phyloP scores from a whole-genome alignment of 75 land plant genomes.

The Isoetes taiwanensis region DNA sequence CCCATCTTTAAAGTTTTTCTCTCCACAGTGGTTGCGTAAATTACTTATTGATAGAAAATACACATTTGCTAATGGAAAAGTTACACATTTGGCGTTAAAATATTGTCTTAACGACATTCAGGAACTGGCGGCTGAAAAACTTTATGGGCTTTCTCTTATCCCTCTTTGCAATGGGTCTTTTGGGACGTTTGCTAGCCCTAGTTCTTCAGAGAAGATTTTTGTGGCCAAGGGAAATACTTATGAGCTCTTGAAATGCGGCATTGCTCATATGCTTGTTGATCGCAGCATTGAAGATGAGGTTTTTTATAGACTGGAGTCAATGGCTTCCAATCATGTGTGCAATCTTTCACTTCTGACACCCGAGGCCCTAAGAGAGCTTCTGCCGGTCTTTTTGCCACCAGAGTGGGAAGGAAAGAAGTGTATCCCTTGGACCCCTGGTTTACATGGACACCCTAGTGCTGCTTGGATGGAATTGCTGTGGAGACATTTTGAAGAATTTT shows the following conservation, averaged over 20 bases:
- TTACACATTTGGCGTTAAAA: slow-evolving; percentile 50
- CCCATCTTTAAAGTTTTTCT: slow-evolving; percentile 57
- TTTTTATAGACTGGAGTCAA: slow-evolving; percentile 28
- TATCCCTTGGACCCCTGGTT: slow-evolving; percentile 52
- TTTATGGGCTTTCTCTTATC: slow-evolving; percentile 63
- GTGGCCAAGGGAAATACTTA: slow-evolving; percentile 41
- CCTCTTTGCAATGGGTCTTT: slow-evolving; percentile 67
- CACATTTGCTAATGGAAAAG: slow-evolving; percentile 35
- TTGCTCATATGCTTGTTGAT: slow-evolving; percentile 62
- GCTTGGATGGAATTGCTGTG: slow-evolving; percentile 73
- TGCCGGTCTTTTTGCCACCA: slow-evolving; percentile 48
- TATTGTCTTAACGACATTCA: slow-evolving; percentile 65
- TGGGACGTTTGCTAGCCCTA: slow-evolving; percentile 31
- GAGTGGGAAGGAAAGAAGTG: slow-evolving; percentile 58
- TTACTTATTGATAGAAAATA: slow-evolving; percentile 49
- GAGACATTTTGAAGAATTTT: slow-evolving; percentile 47
- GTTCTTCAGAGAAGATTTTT: slow-evolving; percentile 50
- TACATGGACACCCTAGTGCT: slow-evolving; percentile 51
- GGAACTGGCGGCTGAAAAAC: slow-evolving; percentile 18
- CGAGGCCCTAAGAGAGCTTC: slow-evolving; percentile 44
- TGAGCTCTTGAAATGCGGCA: slow-evolving; percentile 51
- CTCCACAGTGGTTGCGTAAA: slow-evolving; percentile 51
- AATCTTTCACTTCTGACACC: slow-evolving; percentile 53
- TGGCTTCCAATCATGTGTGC: slow-evolving; percentile 40
- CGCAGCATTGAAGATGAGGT: slow-evolving; percentile 28